Conservation (phyloP, 148 eudicot genomes). For the Cornus controversa region DNA sequence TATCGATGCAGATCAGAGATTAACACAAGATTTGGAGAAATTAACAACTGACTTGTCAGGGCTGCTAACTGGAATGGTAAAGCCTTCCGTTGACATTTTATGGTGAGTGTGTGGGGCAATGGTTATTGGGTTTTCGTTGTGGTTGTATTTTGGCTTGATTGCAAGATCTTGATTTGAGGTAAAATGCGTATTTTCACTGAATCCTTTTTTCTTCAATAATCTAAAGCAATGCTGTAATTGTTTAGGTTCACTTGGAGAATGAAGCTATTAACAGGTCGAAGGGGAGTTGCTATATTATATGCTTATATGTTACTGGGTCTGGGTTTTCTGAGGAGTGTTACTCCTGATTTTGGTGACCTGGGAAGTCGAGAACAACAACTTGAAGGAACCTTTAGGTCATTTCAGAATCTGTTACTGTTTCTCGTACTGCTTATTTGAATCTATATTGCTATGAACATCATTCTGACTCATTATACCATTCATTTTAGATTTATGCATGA, state of each 20-base stretch:
- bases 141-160: background rate
- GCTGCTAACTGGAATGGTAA: constrained; percentile 94
- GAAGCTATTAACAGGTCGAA: constrained; percentile 84
- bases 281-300: constrained; percentile 88
- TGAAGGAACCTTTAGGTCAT: constrained; percentile 93
- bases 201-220: constrained; percentile 15
- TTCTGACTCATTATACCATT: constrained; percentile 12
- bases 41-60: constrained; percentile 86
- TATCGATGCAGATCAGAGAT: constrained; percentile 90
- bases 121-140: background rate
- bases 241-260: constrained; percentile 99
- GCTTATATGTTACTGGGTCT: constrained; percentile 94
- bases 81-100: constrained; percentile 92
- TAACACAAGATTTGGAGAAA: constrained; percentile 94
- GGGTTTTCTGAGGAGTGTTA: constrained; percentile 81
- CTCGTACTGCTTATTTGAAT: constrained; percentile 3
- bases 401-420: constrained; percentile 7
- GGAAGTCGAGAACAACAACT: constrained; percentile 84
- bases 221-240: constrained; percentile 9
- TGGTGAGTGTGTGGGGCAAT: constrained; percentile 51
- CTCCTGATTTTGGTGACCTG: constrained; percentile 95
- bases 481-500: constrained; percentile 86
- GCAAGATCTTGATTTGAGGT: background rate
- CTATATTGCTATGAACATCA: background rate
- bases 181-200: background rate